These are phyloP conservation scores for Pyronema omphalodes DNA, from an alignment of 495 filamentous ascomycete genomes.

Conservation along the genomic window DNA sequence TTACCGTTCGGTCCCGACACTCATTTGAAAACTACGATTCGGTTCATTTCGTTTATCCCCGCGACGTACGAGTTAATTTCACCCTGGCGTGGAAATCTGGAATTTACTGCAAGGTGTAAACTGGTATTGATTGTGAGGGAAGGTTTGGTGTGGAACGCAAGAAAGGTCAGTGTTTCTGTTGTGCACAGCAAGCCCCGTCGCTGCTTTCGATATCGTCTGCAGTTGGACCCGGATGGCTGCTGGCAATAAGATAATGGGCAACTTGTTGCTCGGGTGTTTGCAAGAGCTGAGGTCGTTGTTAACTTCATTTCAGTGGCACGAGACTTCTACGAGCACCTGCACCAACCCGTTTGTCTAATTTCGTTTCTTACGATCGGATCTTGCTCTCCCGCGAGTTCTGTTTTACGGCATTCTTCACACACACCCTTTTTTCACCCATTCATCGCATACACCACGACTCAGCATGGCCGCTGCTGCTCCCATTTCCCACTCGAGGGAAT, in stretches of 20 bases:
- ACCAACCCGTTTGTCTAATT: slow-evolving; percentile 21
- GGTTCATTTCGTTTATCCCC: background rate
- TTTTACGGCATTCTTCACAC: slow-evolving; percentile 3
- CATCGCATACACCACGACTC: slow-evolving; percentile 12
- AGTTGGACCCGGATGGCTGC: slow-evolving; percentile 1
- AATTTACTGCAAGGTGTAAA: slow-evolving; percentile 1
- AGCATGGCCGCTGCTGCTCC: slow-evolving; percentile 18
- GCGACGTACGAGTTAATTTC: background rate
- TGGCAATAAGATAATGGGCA: slow-evolving; percentile 1
- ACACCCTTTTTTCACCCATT: background rate
- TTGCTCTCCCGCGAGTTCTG: slow-evolving; percentile 10
- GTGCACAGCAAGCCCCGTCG: background rate
- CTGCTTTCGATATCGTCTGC: slow-evolving; percentile 1
- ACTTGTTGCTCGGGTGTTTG: slow-evolving; percentile 10
- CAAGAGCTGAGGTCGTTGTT: slow-evolving; percentile 10
- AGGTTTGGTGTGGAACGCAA: background rate
- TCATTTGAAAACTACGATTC: background rate
- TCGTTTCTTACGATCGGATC: slow-evolving; percentile 19
- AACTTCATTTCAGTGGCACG: slow-evolving; percentile 20
- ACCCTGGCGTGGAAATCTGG: slow-evolving; percentile 3
- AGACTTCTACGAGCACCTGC: slow-evolving; percentile 23
- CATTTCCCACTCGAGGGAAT: slow-evolving; percentile 17
- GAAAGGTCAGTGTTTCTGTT: slow-evolving; percentile 2
- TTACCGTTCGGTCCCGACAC: background rate
- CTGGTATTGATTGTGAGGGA: background rate